Conservation (phyloP, 2,329 filamentous ascomycete genomes). For the Beauveria asiatica region DNA sequence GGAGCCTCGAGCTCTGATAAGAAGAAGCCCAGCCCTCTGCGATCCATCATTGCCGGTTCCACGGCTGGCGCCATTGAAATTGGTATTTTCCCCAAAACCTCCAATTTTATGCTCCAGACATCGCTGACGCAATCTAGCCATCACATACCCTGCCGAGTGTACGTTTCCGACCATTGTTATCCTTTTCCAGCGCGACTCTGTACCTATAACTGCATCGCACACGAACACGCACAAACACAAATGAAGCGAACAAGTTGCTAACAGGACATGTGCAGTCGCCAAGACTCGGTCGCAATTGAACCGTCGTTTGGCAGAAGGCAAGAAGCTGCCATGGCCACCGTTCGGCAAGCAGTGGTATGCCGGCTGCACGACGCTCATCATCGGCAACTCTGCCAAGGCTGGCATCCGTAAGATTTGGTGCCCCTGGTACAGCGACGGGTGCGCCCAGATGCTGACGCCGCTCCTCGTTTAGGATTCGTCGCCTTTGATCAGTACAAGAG, state of each 20-base stretch:
- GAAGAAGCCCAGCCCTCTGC: constrained; percentile 64
- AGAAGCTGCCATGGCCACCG: constrained; percentile 90
- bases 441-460: not conserved
- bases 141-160: constrained; percentile 94
- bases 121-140: constrained; percentile 38
- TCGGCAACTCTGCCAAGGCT: constrained; percentile 94
- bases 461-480: constrained; percentile 59
- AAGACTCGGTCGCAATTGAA: constrained; percentile 95
- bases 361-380: constrained; percentile 91
- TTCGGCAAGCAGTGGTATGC: constrained; percentile 96
- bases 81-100: constrained; percentile 42
- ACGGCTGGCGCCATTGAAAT: constrained; percentile 95
- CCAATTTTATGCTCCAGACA: not conserved
- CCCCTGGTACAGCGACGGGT: not conserved
- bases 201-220: too few relatives aligned
- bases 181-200: not conserved
- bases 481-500: constrained; percentile 93
- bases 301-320: constrained; percentile 64
- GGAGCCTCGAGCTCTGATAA: constrained; percentile 15
- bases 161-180: constrained; percentile 25
- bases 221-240: too few relatives aligned
- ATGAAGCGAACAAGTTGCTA: not conserved
- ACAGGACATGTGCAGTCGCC: constrained; percentile 51
- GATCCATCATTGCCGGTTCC: constrained; percentile 85
- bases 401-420: constrained; percentile 63